Evolutionary conservation across 2,329 filamentous ascomycete species (phyloP).

Genomic region (Aschersonia sp.): DNA sequence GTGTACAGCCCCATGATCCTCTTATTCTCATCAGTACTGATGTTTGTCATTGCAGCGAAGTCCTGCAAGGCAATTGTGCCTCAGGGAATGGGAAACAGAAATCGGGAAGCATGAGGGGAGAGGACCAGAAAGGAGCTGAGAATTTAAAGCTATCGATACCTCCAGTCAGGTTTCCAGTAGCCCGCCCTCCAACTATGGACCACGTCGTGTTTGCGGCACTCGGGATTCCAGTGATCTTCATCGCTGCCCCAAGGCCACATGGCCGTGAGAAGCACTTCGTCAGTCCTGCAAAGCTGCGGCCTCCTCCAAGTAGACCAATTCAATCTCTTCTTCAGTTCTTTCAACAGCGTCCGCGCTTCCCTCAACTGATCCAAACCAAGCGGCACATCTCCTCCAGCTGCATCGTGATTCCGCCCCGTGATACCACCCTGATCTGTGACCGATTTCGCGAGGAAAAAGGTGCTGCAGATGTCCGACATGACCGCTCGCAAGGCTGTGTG

Average conservation of each 20-base stretch:
- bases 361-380: background rate
- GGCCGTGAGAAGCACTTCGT: slow-evolving; percentile 45
- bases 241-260: slow-evolving; percentile 46
- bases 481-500: slow-evolving; percentile 25
- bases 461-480: slow-evolving; percentile 21
- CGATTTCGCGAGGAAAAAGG: slow-evolving; percentile 8
- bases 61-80: too few species aligned
- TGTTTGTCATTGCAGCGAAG: too few species aligned
- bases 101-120: too few species aligned
- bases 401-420: background rate
- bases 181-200: slow-evolving; percentile 7
- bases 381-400: background rate
- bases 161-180: slow-evolving; percentile 10
- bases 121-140: too few species aligned
- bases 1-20: too few species aligned
- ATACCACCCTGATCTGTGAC: background rate
- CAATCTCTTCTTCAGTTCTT: slow-evolving; percentile 29
- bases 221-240: slow-evolving; percentile 33
- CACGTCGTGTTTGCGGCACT: slow-evolving; percentile 13
- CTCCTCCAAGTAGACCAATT: slow-evolving; percentile 47
- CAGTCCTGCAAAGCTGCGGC: slow-evolving; percentile 33
- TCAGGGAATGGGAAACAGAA: too few species aligned
- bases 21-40: too few species aligned
- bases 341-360: background rate
- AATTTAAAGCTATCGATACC: background rate